Base-by-base conservation (phyloP, 2,329 filamentous ascomycete species). In the Alternaria panax region DNA sequence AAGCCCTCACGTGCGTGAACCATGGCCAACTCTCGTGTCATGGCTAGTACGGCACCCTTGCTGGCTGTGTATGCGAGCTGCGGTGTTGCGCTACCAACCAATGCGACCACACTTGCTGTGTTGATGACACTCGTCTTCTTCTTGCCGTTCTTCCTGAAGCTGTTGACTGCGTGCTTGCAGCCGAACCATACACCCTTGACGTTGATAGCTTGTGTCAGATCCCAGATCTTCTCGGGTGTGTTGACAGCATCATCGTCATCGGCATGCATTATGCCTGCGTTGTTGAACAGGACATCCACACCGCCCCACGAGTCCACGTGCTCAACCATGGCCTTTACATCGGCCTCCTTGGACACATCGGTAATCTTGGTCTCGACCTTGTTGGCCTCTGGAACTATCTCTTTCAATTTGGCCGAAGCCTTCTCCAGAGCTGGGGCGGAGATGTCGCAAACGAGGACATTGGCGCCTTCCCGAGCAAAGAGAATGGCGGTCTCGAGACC, bases 151-250 rank as follows among this genome's bases (percentile, higher is more conserved):
- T 88, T 88, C 66, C 93, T 90, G 71, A 97, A 85, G 43, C 91
- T 87, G 51, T 94, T 83, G 27, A 97, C 89, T 7, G 93, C 92
- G 78, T 97, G 92, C 85, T 97, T 97, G 86, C 88, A 90, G 61
- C 93, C 93, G 78, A 88, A 97, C 93, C 93, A 97, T n/a, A 97
- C 93, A 42, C 93, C 93, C 86, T 97, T 97, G 79, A 97, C 93
- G 80, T 97, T 97, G 84, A 97, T 96, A 77, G 88, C 89, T 63
- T 96, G 92, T 5, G 93, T 97, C 67, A 96, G 82, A 73, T 97
- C 92, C 93, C 93, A 97, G 82, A 97, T 93, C 71, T 87, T 88
- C 82, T 97, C 92, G 51, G 92, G 89, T 1, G 93, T 97, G 77
- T 90, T 87, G 76, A 96, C 83, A 48, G 93, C 92, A 78, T 79